A percentile compares a stretch with the other conserved stretches of the same genome.
phyloP scores from a whole-genome alignment of 2,329 filamentous ascomycete genomes.

The Lecanoromycetidae sp. region DNA sequence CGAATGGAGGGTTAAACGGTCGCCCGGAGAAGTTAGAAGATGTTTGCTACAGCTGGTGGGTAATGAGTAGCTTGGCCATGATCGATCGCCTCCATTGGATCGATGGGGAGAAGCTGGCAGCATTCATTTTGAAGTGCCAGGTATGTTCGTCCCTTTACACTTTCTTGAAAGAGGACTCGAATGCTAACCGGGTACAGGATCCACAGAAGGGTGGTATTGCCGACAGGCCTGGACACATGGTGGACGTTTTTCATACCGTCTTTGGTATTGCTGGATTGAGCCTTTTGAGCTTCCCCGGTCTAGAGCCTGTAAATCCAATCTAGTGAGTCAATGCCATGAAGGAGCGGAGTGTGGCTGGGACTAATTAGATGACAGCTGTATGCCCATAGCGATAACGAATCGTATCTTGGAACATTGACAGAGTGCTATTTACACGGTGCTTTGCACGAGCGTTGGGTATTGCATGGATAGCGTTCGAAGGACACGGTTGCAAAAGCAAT shows the following conservation, averaged over 20 bases:
- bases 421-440: too few relatives aligned
- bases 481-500: too few relatives aligned
- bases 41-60: constrained; percentile 99
- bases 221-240: constrained; percentile 84
- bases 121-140: constrained; percentile 80
- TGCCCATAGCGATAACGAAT: constrained; percentile 56
- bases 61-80: constrained; percentile 81
- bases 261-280: constrained; percentile 85
- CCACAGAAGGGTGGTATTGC: constrained; percentile 71
- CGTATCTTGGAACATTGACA: constrained; percentile 41
- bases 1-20: constrained; percentile 81
- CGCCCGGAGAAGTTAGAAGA: constrained; percentile 92
- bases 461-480: too few relatives aligned
- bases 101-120: constrained; percentile 62
- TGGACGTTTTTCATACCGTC: constrained; percentile 91
- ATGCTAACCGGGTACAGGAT: constrained; percentile 43
- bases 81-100: constrained; percentile 87
- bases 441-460: too few relatives aligned
- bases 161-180: constrained; percentile 12
- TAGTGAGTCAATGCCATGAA: constrained; percentile 48
- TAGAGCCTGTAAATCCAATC: constrained; percentile 72
- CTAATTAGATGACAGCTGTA: constrained; percentile 40
- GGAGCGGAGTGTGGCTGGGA: background rate
- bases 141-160: constrained; percentile 26
- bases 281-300: constrained; percentile 62